Conservation (phyloP, 2,329 filamentous ascomycete species). For the Stagonosporopsis rhizophila region DNA sequence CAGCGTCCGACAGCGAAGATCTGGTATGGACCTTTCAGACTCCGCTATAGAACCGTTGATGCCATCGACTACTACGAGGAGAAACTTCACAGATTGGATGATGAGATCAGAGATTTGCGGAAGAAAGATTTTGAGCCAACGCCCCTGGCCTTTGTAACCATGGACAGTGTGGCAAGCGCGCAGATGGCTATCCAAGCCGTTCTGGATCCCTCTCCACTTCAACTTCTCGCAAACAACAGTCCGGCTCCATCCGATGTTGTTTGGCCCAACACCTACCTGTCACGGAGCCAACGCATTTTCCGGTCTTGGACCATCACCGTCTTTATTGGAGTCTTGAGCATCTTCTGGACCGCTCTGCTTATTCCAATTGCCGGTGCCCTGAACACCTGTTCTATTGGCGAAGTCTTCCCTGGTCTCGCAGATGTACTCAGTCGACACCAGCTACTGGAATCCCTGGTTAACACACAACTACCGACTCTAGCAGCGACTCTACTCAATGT, state of each 20-base stretch:
- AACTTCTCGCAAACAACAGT: slow-evolving; percentile 82
- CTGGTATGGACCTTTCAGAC: slow-evolving; percentile 77
- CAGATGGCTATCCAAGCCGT: slow-evolving; percentile 98
- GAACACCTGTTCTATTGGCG: slow-evolving; percentile 79
- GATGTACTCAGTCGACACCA: slow-evolving; percentile 71
- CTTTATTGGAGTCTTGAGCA: slow-evolving; percentile 80
- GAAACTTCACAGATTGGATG: slow-evolving; percentile 78
- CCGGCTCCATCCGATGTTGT: slow-evolving; percentile 92
- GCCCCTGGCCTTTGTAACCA: slow-evolving; percentile 91
- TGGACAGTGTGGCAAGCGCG: slow-evolving; percentile 89
- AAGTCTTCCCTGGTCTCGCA: slow-evolving; percentile 74
- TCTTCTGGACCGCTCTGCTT: slow-evolving; percentile 88
- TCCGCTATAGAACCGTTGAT: slow-evolving; percentile 78
- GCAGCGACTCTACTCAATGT: slow-evolving; percentile 88
- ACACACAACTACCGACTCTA: slow-evolving; percentile 85
- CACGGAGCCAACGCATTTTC: slow-evolving; percentile 74
- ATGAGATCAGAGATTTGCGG: slow-evolving; percentile 72
- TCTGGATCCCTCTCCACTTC: slow-evolving; percentile 86
- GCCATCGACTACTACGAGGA: slow-evolving; percentile 96
- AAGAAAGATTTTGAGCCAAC: slow-evolving; percentile 78
- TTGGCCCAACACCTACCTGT: slow-evolving; percentile 90
- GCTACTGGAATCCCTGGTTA: slow-evolving; percentile 77
- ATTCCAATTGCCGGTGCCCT: slow-evolving; percentile 79
- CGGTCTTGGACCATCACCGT: slow-evolving; percentile 84
- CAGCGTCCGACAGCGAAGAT: slow-evolving; percentile 73